Base-by-base conservation (phyloP, 345 rosid genomes). In the Brassica rapa region DNA sequence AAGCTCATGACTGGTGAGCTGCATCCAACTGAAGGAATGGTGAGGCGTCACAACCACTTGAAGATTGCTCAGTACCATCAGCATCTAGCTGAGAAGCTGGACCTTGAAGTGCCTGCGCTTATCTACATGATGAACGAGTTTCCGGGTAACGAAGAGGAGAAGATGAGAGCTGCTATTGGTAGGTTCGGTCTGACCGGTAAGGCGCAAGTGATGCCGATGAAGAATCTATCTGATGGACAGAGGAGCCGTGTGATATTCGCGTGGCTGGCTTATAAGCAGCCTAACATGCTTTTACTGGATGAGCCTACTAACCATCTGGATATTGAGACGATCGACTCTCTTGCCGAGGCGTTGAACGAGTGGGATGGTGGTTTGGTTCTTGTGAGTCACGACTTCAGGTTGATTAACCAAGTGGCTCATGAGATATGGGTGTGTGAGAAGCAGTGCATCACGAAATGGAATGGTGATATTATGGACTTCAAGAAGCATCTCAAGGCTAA, bases 291-390 rank as follows among this genome's bases (percentile, higher is more conserved):
- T 71, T 84, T 96, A 19, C 74, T 96, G 83, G 99, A 96, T 70
- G 99, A 96, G 79, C 99, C 99, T 0, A 96, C 99, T 0, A 93
- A 96, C 75, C 99, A 96, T 81, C 80, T 96, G 89, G 99, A 96
- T 78, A 93, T 96, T 1, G 99, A 96, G 85, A 96, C 99, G 1
- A 96, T 93, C 0, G 99, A 96, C 78, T 93, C 99, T 0, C 85
- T 96, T 8, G 97, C 93, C 0, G 97, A 92, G 74, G 97, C 97
- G 29, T 74, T 92, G 84, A 92, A 88, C 11, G 93, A 92, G 80
- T 92, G 94, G 94, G 97, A 92, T 43, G 94, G 97, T 11, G 94
- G 97, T 32, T 1, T 92, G 83, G 97, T 92, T 23, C 88, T 92
- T 8, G 97, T 92, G 60, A 92, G 97, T 84, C 97, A 92, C 32